phyloP scores from a whole-genome alignment of 192 early-diverging fungal genomes.

The Mortierella antarctica region DNA sequence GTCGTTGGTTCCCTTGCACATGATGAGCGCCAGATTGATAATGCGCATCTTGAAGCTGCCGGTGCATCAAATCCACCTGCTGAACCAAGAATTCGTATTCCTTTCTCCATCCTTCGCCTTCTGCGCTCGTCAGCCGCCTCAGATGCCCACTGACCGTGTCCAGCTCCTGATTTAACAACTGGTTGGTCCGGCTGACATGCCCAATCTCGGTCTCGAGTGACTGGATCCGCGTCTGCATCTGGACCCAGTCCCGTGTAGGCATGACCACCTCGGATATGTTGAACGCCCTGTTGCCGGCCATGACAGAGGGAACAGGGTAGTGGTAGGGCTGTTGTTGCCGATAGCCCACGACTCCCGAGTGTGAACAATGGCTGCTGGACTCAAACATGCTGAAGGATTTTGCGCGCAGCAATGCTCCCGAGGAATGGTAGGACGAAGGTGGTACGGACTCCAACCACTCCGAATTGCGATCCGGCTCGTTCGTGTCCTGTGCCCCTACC shows the following conservation, averaged over 20 bases:
- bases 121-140: constrained; percentile 18
- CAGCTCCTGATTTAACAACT: constrained; percentile 39
- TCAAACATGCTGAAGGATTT: constrained; percentile 28
- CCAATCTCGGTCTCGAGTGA: constrained; percentile 28
- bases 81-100: constrained; percentile 51
- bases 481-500: no score
- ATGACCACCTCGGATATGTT: constrained; percentile 17
- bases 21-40: constrained; percentile 4
- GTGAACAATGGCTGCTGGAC: constrained; percentile 7
- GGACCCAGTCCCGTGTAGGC: constrained; percentile 37
- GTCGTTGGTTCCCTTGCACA: neutral
- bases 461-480: no score
- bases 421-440: constrained; percentile 1
- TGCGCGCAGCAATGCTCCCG: constrained; percentile 9
- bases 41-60: constrained; percentile 31
- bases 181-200: constrained; percentile 24
- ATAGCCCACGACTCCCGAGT: neutral
- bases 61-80: constrained; percentile 47
- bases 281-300: neutral
- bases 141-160: constrained; percentile 38
- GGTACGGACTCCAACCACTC: neutral
- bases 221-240: constrained; percentile 41
- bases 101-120: constrained; percentile 21
- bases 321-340: neutral
- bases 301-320: no score